phyloP scores from a whole-genome alignment of 108 stramenopile species.

The Thalassiosira profunda region DNA sequence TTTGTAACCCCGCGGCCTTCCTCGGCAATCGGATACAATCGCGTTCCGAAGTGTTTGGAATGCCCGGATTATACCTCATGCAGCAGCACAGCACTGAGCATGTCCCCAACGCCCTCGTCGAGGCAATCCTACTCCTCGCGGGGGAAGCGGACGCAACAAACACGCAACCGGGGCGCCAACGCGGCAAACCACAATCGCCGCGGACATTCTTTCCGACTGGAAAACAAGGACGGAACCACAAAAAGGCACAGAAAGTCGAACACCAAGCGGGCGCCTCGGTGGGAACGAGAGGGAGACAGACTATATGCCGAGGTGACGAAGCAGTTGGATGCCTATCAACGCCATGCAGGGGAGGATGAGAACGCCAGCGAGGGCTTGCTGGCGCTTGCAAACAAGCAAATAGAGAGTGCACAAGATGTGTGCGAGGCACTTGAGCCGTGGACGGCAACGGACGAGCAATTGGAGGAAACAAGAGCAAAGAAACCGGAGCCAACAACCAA shows the following conservation, averaged over 20 bases:
- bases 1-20: too few relatives aligned
- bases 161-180: constrained; percentile 38
- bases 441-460: not conserved
- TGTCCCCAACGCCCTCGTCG: too few relatives aligned
- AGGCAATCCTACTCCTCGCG: not conserved
- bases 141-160: not conserved
- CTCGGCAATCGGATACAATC: too few relatives aligned
- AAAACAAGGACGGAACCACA: constrained; percentile 9
- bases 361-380: not conserved
- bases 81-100: too few relatives aligned
- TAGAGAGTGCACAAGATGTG: constrained; percentile 33
- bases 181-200: constrained; percentile 46
- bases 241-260: constrained; percentile 24
- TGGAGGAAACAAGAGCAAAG: not conserved
- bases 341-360: not conserved
- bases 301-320: constrained; percentile 58
- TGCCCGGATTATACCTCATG: too few relatives aligned
- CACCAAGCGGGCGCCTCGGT: constrained; percentile 62
- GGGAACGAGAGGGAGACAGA: constrained; percentile 81
- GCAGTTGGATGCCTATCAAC: constrained; percentile 7
- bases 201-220: constrained; percentile 29
- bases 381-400: constrained; percentile 1
- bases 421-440: constrained; percentile 31
- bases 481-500: too few relatives aligned
- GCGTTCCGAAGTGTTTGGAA: too few relatives aligned